phyloP scores from a whole-genome alignment of 306 rosid species.

The Cucurbita pepo region DNA sequence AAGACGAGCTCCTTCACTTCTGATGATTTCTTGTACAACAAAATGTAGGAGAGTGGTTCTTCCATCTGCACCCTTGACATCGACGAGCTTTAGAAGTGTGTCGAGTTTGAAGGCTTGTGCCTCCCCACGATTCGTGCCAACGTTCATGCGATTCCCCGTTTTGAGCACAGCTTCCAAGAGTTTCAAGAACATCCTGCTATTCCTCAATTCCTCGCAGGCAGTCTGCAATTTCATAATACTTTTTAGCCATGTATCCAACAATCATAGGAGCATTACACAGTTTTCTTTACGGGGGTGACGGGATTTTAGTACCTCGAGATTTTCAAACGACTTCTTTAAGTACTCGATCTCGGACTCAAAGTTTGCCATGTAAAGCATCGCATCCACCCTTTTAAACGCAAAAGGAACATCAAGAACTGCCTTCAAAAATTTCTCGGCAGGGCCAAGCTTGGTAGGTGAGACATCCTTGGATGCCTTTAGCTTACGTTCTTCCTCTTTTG shows the following conservation, averaged over 20 bases:
- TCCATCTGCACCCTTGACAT: constrained; percentile 85
- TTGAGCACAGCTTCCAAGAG: constrained; percentile 91
- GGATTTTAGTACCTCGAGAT: constrained; percentile 46
- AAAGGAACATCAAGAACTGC: constrained; percentile 86
- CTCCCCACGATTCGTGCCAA: constrained; percentile 94
- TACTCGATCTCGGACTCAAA: constrained; percentile 86
- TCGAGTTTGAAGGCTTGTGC: constrained; percentile 97
- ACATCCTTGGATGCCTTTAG: constrained; percentile 63
- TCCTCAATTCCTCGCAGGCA: constrained; percentile 87
- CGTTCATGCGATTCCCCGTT: constrained; percentile 96
- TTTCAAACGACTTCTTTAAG: constrained; percentile 63
- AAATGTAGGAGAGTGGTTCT: constrained; percentile 86
- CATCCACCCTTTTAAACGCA: constrained; percentile 81
- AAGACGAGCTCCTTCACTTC: constrained; percentile 77
- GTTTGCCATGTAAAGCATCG: constrained; percentile 81
- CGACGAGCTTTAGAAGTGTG: constrained; percentile 89
- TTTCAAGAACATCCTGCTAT: constrained; percentile 86
- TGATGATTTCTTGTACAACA: constrained; percentile 87
- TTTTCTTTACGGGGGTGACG: not conserved
- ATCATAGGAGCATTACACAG: not conserved
- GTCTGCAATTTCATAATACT: constrained; percentile 18
- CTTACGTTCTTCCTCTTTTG: constrained; percentile 90
- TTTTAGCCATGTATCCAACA: not conserved
- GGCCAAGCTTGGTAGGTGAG: constrained; percentile 71
- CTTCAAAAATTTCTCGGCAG: constrained; percentile 88